phyloP scores from a whole-genome alignment of 1,139 yeast species.

The Lodderomyces metapsilosis region DNA sequence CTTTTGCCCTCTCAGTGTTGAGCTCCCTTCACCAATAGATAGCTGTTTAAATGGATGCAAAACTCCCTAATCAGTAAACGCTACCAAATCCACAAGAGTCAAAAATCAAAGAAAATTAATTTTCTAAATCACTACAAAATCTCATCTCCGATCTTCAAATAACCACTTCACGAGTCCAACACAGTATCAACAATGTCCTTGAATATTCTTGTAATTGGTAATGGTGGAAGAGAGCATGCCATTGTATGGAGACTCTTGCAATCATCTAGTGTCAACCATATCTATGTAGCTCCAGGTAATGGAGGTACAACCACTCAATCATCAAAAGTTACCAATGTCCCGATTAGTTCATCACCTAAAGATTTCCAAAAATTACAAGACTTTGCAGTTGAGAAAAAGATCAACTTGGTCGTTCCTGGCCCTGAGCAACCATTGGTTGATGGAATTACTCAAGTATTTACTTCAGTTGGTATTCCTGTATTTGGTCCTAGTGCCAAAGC shows the following conservation, averaged over 20 bases:
- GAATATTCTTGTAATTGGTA: constrained; percentile 86
- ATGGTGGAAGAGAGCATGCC: constrained; percentile 99
- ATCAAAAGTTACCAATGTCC: constrained; percentile 66
- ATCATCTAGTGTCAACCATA: constrained; percentile 65
- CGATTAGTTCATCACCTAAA: constrained; percentile 58
- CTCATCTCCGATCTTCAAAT: background rate
- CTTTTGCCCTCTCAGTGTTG: no score
- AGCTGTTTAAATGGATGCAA: constrained; percentile 1
- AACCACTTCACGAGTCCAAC: background rate
- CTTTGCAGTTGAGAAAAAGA: constrained; percentile 67
- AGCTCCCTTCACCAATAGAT: no score
- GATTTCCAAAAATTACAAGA: constrained; percentile 58
- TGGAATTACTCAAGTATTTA: constrained; percentile 74
- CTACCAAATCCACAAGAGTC: background rate
- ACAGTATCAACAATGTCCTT: constrained; percentile 22
- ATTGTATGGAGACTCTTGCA: constrained; percentile 88
- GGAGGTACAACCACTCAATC: constrained; percentile 74
- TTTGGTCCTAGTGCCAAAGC: constrained; percentile 93
- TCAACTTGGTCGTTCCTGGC: constrained; percentile 88
- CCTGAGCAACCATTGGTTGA: constrained; percentile 99
- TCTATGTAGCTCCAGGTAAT: constrained; percentile 95
- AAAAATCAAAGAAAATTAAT: background rate
- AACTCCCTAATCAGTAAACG: background rate
- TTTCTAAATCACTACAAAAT: background rate
- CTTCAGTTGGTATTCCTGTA: constrained; percentile 83